Conservation (phyloP, 805 yeast genomes). For the Candida pseudofarinosa region DNA sequence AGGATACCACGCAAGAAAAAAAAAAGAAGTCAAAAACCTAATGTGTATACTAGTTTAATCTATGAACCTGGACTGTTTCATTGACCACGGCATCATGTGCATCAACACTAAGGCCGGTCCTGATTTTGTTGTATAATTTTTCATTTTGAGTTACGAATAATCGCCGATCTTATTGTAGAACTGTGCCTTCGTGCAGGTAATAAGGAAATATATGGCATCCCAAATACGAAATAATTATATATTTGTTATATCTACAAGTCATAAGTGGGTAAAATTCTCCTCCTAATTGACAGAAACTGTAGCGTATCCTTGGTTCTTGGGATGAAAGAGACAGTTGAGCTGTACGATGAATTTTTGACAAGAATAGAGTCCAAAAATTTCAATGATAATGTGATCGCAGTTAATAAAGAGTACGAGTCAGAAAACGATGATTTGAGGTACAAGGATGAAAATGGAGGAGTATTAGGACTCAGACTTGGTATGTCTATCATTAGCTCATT, state of each 20-base stretch:
- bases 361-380: constrained; percentile 18
- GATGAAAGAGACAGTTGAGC: constrained; percentile 14
- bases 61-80: no score
- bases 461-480: neutral
- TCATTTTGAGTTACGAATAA: neutral
- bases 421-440: neutral
- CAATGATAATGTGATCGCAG: constrained; percentile 10
- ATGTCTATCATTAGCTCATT: neutral
- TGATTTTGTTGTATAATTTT: no score
- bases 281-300: no score
- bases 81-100: no score
- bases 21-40: no score
- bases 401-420: constrained; percentile 3
- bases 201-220: neutral
- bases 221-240: neutral
- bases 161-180: neutral
- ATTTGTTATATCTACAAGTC: no score
- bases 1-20: no score
- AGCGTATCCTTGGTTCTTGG: no score
- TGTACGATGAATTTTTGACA: constrained; percentile 23
- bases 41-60: no score
- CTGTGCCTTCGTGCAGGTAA: neutral
- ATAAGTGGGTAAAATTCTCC: no score
- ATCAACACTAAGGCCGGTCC: no score
- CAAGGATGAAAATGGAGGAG: neutral